Evolutionary conservation across 805 yeast genomes (phyloP), one percentile per base, ranked within the genome.

Genomic region (Jamesozyma piceae): DNA sequence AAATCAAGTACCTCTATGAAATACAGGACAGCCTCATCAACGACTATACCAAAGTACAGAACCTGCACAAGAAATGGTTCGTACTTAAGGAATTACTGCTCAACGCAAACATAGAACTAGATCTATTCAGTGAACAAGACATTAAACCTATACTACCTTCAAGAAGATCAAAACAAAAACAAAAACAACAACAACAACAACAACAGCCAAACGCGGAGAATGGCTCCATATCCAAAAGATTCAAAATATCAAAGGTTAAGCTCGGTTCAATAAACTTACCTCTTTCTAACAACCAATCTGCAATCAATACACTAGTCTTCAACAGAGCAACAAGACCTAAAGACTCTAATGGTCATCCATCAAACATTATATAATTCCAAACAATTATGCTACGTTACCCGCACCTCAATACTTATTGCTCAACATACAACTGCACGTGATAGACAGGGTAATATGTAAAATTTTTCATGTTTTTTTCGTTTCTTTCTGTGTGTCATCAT

Each of bases 41-140:
- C 8, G 52, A 57, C 26, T 62, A 62, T 42, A 38, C 41, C 11
- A n/a, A 21, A 1, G 38, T 48, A 15, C 44, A 51, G 8, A 45
- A 48, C 19, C 44, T 48, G 24, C 61, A 60, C 38, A 55, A 54
- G 35, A 58, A 53, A 43, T 60, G 64, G 66, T 60, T 60, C 30
- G 36, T 53, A 10, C 43, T 57, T 19, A 59, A 59, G 39, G 66
- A 62, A 41, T 29, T 58, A 11, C 14, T 62, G 28, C 44, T 62
- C 9, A 64, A 60, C 35, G 63, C 66, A 8, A 58, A 58, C 41
- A 47, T 54, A 3, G 62, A 60, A 42, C 44, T 60, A 32, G 66
- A 62, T 48, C 44, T 62, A 22, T 59, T 48, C 42, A 56, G 62
- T 37, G 46, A 53, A 15, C 49, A 49, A 26, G 58, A 53, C 29